phyloP scores from a whole-genome alignment of 192 early-diverging fungal species.

The Coemansia sp. region DNA sequence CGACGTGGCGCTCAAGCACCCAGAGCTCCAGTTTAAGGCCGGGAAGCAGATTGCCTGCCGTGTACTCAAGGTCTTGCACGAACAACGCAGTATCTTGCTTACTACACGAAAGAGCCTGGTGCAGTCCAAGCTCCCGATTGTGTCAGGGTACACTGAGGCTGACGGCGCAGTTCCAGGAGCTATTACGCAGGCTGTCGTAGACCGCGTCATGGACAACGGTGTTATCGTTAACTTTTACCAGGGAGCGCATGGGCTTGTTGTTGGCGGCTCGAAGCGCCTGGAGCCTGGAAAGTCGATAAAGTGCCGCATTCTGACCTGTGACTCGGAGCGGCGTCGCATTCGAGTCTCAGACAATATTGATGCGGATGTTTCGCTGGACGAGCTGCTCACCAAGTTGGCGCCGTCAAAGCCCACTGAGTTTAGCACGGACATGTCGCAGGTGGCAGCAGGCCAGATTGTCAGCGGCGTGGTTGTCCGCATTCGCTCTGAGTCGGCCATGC shows the following conservation, averaged over 20 bases:
- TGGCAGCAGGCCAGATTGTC: constrained; percentile 53
- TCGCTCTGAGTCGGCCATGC: constrained; percentile 47
- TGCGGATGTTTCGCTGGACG: constrained; percentile 28
- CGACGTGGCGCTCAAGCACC: constrained; percentile 68
- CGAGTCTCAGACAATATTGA: constrained; percentile 54
- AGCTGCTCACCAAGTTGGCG: constrained; percentile 26
- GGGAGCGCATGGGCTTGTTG: constrained; percentile 64
- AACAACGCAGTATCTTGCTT: constrained; percentile 62
- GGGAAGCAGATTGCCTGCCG: constrained; percentile 75
- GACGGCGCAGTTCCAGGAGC: constrained; percentile 61
- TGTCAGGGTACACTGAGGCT: constrained; percentile 57
- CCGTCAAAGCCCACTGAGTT: constrained; percentile 4
- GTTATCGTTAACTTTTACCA: constrained; percentile 80
- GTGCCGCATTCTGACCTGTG: constrained; percentile 66
- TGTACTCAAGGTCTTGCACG: constrained; percentile 61
- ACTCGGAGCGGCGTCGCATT: constrained; percentile 61
- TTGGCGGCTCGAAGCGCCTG: constrained; percentile 57
- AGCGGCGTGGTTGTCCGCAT: constrained; percentile 60
- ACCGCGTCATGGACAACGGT: constrained; percentile 58
- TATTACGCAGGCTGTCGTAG: constrained; percentile 48
- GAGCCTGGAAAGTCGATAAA: constrained; percentile 70
- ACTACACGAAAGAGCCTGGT: constrained; percentile 79
- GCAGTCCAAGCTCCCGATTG: constrained; percentile 64
- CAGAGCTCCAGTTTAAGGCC: constrained; percentile 66
- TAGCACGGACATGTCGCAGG: constrained; percentile 32